A percentile compares a stretch with the other conserved stretches of the same genome.
Conservation (phyloP, 139 green algal genomes). For the Chlamydomonas schloesseri region DNA sequence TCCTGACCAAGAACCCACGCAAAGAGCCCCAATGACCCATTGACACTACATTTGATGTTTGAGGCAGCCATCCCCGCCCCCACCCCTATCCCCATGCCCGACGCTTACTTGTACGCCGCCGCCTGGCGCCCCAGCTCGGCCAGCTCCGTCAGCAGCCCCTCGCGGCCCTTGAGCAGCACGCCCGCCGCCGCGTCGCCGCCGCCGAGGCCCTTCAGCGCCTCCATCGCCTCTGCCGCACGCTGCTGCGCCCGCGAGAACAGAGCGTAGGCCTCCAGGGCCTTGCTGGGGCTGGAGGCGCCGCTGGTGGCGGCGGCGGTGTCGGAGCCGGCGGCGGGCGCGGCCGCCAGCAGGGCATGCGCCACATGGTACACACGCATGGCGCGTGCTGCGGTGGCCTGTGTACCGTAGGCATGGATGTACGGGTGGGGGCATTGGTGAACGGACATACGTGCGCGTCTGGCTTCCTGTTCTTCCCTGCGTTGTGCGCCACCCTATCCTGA, state of each 20-base stretch:
- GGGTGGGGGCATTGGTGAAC: too few relatives aligned
- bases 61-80: neutral
- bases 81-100: neutral
- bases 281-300: neutral
- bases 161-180: conserved; percentile 15
- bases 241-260: conserved; percentile 72
- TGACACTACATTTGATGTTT: too few relatives aligned
- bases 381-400: conserved; percentile 60
- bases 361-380: conserved; percentile 66
- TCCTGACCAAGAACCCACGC: too few relatives aligned
- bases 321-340: neutral
- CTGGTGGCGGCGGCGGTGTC: neutral
- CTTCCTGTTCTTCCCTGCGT: too few relatives aligned
- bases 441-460: too few relatives aligned
- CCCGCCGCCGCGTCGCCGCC: neutral
- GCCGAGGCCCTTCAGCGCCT: conserved; percentile 6
- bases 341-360: conserved; percentile 68
- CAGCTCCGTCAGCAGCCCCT: conserved; percentile 38
- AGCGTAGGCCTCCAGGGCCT: conserved; percentile 70
- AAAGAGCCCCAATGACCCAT: too few relatives aligned
- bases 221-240: conserved; percentile 48
- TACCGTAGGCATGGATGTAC: too few relatives aligned
- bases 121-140: conserved; percentile 3
- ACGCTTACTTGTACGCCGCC: conserved; percentile 47
- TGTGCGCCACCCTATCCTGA: too few relatives aligned